phyloP scores from a whole-genome alignment of 768 basidiomycete species.

The Panaeolus papilionaceus region DNA sequence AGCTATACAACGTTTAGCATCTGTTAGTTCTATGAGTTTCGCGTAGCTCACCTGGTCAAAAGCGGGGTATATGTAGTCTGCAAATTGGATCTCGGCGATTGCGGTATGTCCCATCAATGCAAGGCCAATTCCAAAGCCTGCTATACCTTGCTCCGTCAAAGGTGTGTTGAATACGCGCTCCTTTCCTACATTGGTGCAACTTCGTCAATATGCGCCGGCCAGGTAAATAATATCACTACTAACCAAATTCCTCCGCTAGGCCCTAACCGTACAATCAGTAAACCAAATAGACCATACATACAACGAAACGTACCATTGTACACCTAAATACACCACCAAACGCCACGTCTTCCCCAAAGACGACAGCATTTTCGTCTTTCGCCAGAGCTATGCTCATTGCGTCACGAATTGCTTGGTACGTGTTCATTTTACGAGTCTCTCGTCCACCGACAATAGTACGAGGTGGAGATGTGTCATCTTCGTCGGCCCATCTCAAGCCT shows the following conservation, averaged over 20 bases:
- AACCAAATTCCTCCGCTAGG: constrained; percentile 92
- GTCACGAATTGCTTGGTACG: constrained; percentile 92
- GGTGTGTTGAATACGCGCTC: constrained; percentile 97
- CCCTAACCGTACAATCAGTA: constrained; percentile 55
- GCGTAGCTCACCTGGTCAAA: constrained; percentile 78
- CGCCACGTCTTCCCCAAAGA: constrained; percentile 92
- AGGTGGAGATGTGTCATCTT: constrained; percentile 49
- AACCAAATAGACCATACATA: background rate
- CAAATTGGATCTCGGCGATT: constrained; percentile 93
- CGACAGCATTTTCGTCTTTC: constrained; percentile 86
- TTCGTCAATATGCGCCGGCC: background rate
- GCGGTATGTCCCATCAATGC: constrained; percentile 94
- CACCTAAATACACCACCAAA: constrained; percentile 96
- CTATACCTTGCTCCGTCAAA: constrained; percentile 91
- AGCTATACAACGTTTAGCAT: constrained; percentile 52
- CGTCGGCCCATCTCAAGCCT: constrained; percentile 75
- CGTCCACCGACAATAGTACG: constrained; percentile 68
- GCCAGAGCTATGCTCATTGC: constrained; percentile 86
- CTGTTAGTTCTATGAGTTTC: background rate
- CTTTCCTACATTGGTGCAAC: constrained; percentile 55
- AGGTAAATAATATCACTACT: constrained; percentile 27
- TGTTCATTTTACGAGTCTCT: constrained; percentile 94
- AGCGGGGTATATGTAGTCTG: constrained; percentile 92
- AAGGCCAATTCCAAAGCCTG: constrained; percentile 91
- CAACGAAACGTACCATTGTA: constrained; percentile 69